These are phyloP conservation scores for Arachis stenosperma DNA, from an alignment of 306 rosid genomes.

Conservation along the genomic window DNA sequence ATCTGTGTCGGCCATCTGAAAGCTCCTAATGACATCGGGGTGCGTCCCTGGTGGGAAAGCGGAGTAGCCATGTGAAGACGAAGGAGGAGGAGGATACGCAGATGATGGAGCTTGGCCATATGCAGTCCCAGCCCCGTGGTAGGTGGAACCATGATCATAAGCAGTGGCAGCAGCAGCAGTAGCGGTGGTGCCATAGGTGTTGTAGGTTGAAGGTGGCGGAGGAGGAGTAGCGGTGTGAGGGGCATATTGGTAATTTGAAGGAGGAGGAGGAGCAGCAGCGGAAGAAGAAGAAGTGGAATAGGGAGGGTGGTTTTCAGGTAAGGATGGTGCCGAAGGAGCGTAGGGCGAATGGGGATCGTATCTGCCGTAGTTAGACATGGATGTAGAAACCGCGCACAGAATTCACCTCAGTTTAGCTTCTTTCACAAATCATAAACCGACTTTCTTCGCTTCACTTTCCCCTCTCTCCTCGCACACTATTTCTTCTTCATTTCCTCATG, in stretches of 20 bases:
- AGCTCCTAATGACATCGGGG: conserved; percentile 70
- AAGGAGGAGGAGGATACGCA: conserved; percentile 28
- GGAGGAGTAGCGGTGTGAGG: background rate
- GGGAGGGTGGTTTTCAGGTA: conserved; percentile 39
- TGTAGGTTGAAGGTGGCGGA: conserved; percentile 18
- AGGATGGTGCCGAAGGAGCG: conserved; percentile 66
- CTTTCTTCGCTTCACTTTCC: too few species aligned
- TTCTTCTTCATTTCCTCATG: too few species aligned
- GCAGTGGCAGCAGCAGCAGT: background rate
- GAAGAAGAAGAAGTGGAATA: background rate
- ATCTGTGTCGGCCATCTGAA: conserved; percentile 82
- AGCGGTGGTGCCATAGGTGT: background rate
- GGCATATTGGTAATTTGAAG: conserved; percentile 33
- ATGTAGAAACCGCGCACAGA: too few species aligned
- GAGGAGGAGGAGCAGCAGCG: conserved; percentile 22
- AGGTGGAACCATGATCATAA: background rate
- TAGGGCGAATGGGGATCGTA: conserved; percentile 48
- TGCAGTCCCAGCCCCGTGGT: conserved; percentile 19
- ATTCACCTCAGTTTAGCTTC: too few species aligned
- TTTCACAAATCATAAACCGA: too few species aligned
- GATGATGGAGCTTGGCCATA: conserved; percentile 44
- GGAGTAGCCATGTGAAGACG: conserved; percentile 41
- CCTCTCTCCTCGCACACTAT: too few species aligned
- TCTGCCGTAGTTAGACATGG: conserved; percentile 60
- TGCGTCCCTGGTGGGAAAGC: conserved; percentile 71